phyloP scores from a whole-genome alignment of 495 filamentous ascomycete genomes.

The Evernia prunastri region DNA sequence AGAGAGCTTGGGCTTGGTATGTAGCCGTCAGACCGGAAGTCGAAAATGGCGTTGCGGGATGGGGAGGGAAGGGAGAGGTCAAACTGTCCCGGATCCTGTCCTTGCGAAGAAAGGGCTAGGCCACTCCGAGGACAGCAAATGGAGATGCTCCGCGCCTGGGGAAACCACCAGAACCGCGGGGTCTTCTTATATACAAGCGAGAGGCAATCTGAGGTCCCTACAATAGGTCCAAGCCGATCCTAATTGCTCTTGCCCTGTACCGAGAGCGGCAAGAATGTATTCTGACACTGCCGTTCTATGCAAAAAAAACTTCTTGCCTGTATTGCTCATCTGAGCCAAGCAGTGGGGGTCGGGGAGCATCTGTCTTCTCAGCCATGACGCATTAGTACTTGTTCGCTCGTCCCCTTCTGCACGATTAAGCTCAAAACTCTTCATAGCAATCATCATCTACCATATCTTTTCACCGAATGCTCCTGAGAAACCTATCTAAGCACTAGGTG shows the following conservation, averaged over 20 bases:
- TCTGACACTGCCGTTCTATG: background rate
- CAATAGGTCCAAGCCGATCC: background rate
- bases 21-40: slow-evolving; percentile 65
- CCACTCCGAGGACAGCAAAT: background rate
- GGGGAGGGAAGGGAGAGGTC: slow-evolving; percentile 72
- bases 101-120: slow-evolving; percentile 43
- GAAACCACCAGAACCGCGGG: background rate
- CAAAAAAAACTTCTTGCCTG: background rate
- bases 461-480: background rate
- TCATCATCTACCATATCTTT: background rate
- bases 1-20: slow-evolving; percentile 76
- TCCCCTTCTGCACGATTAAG: no score
- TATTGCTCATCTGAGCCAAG: background rate
- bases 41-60: slow-evolving; percentile 62
- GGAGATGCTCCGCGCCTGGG: background rate
- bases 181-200: background rate
- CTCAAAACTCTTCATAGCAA: background rate
- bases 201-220: background rate
- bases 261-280: no score
- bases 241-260: no score
- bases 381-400: no score
- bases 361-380: background rate
- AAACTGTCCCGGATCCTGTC: slow-evolving; percentile 59
- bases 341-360: background rate
- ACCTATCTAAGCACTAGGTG: background rate